Evolutionary conservation across 139 green algal species (phyloP), one percentile per base, ranked within the genome.

Genomic region (Closterium sp.): DNA sequence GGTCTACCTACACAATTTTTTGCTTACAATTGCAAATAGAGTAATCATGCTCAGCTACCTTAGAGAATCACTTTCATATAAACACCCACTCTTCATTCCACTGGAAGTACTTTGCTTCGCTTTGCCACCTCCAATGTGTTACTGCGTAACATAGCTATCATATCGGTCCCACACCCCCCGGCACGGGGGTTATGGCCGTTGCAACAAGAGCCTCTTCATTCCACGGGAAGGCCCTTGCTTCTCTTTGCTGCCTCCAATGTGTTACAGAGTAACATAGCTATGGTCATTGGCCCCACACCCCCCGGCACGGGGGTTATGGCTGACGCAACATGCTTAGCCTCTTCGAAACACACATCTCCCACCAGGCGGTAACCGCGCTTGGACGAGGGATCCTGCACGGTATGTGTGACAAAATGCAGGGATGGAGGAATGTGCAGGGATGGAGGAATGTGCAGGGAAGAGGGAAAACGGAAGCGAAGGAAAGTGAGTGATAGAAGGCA

Each of bases 231-330:
- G 7, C 62, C 62, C 27, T 79, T 79, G 62, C 62, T 79, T 27
- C 94, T 91, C 91, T 95, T 88, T 1, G 96, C 96, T 34, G 94
- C 93, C 34, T 96, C 91, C 22, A 97, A 31, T 5, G 96, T 98
- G 95, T 99, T 99, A 32, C 95, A 88, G 31, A 99, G 94, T 84
- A 99, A 95, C 94, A 99, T 98, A 3, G 98, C 97, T 91, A 99
- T 98, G 28, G 98, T 99, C 98, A 99, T 99, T 21, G 98, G 98
- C 6, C 98, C 98, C 24, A 99, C 97, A 7, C 98, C 98, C 17
- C 97, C 98, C 2, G 98, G 98, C 31, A 99, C 98, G 21, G 98
- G 98, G 0, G 98, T 99, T 89, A 99, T 97, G 9, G 95, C 95
- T 0, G 95, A 96, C 9, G 98, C 98, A 10, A 95, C 91, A 89